Conservation (phyloP, 169 alveolate genomes). For the Neospora caninum region DNA sequence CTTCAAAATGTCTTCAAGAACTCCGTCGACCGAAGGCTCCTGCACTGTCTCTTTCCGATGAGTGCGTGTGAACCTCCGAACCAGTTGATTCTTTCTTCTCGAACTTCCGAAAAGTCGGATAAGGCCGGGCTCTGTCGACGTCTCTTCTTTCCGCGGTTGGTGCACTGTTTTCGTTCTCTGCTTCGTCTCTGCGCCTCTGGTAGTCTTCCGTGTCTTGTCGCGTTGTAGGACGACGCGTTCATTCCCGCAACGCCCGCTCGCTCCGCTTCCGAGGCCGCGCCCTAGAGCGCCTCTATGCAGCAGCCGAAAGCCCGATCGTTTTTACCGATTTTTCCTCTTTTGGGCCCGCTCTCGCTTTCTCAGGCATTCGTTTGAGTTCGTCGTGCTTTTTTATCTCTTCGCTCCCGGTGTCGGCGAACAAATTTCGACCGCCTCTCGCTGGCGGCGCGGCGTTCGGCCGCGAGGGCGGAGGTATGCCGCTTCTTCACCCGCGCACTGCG, state of each 20-base stretch:
- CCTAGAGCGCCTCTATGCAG: no score
- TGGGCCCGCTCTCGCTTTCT: background rate
- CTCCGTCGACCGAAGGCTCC: slow-evolving; percentile 20
- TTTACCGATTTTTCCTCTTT: no score
- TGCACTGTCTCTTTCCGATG: slow-evolving; percentile 42
- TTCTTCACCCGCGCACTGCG: slow-evolving; percentile 57
- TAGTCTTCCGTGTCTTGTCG: no score
- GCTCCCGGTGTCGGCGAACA: slow-evolving; percentile 42
- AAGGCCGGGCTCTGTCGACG: no score
- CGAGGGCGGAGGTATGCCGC: slow-evolving; percentile 8
- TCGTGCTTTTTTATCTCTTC: slow-evolving; percentile 33
- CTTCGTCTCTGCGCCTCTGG: no score
- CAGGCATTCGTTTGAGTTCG: slow-evolving; percentile 32
- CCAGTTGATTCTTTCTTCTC: background rate
- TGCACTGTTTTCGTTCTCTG: background rate
- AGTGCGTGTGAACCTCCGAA: background rate
- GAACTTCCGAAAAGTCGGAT: background rate
- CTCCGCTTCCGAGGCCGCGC: no score
- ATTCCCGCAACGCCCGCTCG: no score
- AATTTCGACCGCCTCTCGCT: slow-evolving; percentile 46
- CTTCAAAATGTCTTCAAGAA: slow-evolving; percentile 7
- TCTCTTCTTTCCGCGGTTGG: background rate
- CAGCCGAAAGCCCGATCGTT: no score
- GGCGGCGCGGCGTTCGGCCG: slow-evolving; percentile 38
- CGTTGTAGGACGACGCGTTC: no score